Evolutionary conservation across 345 rosid species (phyloP).

Genomic region (Hibiscus trionum): DNA sequence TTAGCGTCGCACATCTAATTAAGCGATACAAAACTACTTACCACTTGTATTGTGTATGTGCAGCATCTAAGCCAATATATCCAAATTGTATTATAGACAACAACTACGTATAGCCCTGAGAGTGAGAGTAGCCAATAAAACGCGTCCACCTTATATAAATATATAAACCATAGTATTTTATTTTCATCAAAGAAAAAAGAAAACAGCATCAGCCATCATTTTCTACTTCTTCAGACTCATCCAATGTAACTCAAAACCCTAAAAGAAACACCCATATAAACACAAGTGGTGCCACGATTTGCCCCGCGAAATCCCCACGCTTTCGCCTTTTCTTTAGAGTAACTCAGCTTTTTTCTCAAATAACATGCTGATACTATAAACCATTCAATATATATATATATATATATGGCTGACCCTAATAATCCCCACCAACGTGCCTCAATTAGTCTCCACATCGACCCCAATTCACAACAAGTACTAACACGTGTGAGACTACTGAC

Average conservation of each 20-base stretch:
- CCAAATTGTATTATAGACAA: too few relatives aligned
- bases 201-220: not conserved
- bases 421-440: constrained; percentile 23
- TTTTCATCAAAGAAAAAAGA: too few relatives aligned
- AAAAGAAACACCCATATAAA: not conserved
- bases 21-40: too few relatives aligned
- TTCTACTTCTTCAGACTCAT: not conserved
- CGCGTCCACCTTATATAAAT: too few relatives aligned
- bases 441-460: constrained; percentile 18
- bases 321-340: not conserved
- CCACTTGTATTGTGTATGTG: not conserved
- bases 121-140: too few relatives aligned
- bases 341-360: too few relatives aligned
- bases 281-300: not conserved
- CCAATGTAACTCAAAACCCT: not conserved
- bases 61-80: not conserved
- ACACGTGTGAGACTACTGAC: too few relatives aligned
- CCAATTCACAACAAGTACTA: not conserved
- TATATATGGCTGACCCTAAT: constrained; percentile 25
- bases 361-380: not conserved
- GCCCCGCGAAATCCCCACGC: constrained; percentile 41
- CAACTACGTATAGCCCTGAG: too few relatives aligned
- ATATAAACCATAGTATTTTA: too few relatives aligned
- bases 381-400: not conserved
- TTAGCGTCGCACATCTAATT: too few relatives aligned